Evolutionary conservation across 192 early-diverging fungal species (phyloP).

Genomic region (Allomyces macrogynus): DNA sequence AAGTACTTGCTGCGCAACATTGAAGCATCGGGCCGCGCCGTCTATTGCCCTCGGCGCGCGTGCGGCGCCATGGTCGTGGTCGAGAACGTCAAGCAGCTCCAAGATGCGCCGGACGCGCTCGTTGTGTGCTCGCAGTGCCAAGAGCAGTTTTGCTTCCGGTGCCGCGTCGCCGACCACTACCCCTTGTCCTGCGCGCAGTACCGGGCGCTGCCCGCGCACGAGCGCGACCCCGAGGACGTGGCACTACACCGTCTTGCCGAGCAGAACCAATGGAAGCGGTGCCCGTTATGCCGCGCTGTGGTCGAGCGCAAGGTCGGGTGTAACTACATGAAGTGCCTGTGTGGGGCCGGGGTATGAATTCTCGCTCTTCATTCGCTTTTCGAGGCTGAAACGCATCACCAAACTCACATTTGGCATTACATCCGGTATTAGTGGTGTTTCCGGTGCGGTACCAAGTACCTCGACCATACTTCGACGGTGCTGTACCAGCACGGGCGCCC

Average conservation of each 20-base stretch:
- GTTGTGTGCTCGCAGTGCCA: not conserved
- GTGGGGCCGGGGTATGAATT: not conserved
- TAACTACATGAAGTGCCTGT: constrained; percentile 1
- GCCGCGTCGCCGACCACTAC: not conserved
- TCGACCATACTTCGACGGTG: too few relatives aligned
- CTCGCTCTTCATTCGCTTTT: too few relatives aligned
- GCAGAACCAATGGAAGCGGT: constrained; percentile 1
- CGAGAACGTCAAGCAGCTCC: not conserved
- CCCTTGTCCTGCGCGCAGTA: constrained; percentile 2
- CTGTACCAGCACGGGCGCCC: too few relatives aligned
- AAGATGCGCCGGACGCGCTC: not conserved
- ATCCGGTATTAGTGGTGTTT: too few relatives aligned
- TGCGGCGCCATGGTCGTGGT: not conserved
- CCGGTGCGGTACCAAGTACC: too few relatives aligned
- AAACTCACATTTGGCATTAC: too few relatives aligned
- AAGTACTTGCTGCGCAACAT: not conserved
- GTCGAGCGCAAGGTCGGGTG: not conserved
- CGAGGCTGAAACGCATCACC: too few relatives aligned
- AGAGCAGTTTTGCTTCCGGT: not conserved
- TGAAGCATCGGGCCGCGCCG: not conserved
- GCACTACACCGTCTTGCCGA: not conserved
- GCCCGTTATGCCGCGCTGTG: constrained; percentile 1
- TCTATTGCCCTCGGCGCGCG: not conserved
- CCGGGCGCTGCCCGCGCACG: not conserved
- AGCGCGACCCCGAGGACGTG: not conserved